Evolutionary conservation across 306 rosid species (phyloP).

Genomic region (Rosa persica): DNA sequence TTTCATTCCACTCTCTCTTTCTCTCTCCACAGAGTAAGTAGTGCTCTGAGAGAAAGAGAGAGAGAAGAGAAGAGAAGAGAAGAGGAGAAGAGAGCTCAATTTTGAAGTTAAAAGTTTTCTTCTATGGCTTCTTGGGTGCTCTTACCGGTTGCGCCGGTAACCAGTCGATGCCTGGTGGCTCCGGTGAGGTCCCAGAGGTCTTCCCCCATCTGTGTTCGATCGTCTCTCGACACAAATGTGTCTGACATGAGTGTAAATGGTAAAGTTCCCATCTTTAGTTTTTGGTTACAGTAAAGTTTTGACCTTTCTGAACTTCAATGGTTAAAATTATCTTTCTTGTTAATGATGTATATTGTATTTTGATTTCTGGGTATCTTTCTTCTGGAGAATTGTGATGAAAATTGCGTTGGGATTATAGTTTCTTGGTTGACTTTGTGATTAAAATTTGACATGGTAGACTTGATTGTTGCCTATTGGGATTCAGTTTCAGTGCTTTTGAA

Average conservation of each 20-base stretch:
- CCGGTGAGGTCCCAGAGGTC: slow-evolving; percentile 31
- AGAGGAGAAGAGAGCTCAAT: slow-evolving; percentile 15
- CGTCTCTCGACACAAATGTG: slow-evolving; percentile 77
- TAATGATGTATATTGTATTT: neutral
- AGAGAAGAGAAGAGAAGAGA: neutral
- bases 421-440: neutral
- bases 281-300: slow-evolving; percentile 29
- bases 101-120: slow-evolving; percentile 1
- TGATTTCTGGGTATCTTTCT: slow-evolving; percentile 13
- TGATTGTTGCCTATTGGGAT: neutral
- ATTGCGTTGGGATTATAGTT: neutral
- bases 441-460: neutral
- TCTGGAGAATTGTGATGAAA: neutral
- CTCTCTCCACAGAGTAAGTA: neutral
- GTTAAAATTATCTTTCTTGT: neutral
- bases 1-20: slow-evolving; percentile 13
- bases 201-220: slow-evolving; percentile 41
- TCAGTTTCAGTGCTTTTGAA: neutral
- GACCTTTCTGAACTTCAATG: neutral
- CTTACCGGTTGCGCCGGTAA: slow-evolving; percentile 49
- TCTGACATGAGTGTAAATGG: slow-evolving; percentile 91
- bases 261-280: slow-evolving; percentile 21
- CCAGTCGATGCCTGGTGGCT: slow-evolving; percentile 37
- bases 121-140: slow-evolving; percentile 69
- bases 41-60: neutral